Base-by-base conservation (phyloP, 1,284 basidiomycete genomes). In the Pseudozyma tsukubaensis region DNA sequence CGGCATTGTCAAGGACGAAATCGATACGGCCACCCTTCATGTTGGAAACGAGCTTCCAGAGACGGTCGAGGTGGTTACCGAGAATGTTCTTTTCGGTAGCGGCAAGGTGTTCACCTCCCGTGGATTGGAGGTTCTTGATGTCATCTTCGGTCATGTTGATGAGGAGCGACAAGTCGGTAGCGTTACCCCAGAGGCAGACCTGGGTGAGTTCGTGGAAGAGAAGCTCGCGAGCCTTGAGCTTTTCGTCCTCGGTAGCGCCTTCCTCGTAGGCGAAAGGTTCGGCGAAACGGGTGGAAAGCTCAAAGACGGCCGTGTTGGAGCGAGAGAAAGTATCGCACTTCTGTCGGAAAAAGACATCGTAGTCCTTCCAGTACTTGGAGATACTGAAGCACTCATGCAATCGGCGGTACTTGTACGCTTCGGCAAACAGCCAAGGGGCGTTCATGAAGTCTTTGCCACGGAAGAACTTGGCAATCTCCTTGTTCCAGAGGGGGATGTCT, bases 121-220 rank as follows among this genome's bases (percentile, higher is more conserved):
- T 97, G 16, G 94, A 94, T 85, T 99, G 95, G n/a, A 98, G 89
- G 59, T 92, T 90, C 86, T 96, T 96, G 87, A 99, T 97, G 85
- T 98, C 95, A 47, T 98, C 95, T 86, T 98, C 95, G 13, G 93
- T 94, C 95, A 97, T 97, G 87, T 98, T 94, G 86, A 97, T 98
- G 59, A 98, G 88, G 36, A 98, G 89, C 3, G 94, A 96, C 57
- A 98, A 88, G 85, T 98, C 95, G 61, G 96, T 98, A n/a, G 65
- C 59, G 44, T 66, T 65, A 42, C 72, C 60, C 68, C 64, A 62
- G 29, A 74, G 80, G 62, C 66, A 72, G 40, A 63, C 52, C 70
- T 98, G 96, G 16, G 94, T 94, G 50, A 98, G 87, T 86, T 99
- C 96, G 61, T 92, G 88, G 88, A 98, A 99, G 89, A 97, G 91